Percentiles rank a stretch among this genome's conserved stretches.
phyloP scores from a whole-genome alignment of 1,139 yeast species.

The Hansenula lynferdii region DNA sequence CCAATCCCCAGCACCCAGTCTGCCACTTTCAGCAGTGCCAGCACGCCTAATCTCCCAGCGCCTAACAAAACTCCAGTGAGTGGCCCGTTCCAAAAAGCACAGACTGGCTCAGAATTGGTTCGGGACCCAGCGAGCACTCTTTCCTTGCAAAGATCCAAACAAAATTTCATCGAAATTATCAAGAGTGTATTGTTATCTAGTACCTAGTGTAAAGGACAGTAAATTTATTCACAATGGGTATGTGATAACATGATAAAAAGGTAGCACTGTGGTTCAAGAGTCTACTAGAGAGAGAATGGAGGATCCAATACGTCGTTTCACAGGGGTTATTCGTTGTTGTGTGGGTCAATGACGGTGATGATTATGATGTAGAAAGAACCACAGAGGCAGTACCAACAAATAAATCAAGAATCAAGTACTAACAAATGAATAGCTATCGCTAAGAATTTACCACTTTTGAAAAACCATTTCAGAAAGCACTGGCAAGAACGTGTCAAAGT shows the following conservation, averaged over 20 bases:
- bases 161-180: conserved; percentile 14
- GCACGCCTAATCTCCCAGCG: background rate
- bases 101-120: background rate
- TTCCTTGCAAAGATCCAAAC: conserved; percentile 12
- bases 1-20: too few species aligned
- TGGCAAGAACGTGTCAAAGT: conserved; percentile 99
- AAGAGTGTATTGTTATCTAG: conserved; percentile 4
- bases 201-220: conserved; percentile 10
- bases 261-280: too few species aligned
- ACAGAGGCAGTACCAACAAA: too few species aligned
- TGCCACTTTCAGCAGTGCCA: too few species aligned
- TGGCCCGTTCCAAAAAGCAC: background rate
- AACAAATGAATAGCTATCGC: conserved; percentile 65
- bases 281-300: too few species aligned
- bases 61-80: conserved; percentile 4
- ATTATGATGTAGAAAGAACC: too few species aligned
- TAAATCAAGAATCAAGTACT: background rate
- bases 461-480: conserved; percentile 96
- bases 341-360: background rate
- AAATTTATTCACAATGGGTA: conserved; percentile 27
- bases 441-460: conserved; percentile 93
- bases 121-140: conserved; percentile 2
- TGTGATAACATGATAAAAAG: conserved; percentile 7
- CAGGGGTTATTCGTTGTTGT: too few species aligned
- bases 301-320: too few species aligned